phyloP scores from a whole-genome alignment of 148 eudicot species.

The Nyssa sinensis region DNA sequence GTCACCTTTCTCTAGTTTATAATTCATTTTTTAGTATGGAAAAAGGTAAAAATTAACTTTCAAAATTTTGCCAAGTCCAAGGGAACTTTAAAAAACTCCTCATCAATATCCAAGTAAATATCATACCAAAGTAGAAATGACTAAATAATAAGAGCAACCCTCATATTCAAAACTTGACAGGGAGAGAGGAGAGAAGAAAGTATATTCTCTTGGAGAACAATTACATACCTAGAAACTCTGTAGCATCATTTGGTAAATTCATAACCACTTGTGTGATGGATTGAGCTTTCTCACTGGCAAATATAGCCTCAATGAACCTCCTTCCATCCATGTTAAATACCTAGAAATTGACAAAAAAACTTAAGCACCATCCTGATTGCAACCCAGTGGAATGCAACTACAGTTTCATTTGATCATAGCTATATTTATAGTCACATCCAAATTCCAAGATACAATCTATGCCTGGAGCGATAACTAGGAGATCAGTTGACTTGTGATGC shows the following conservation, averaged over 20 bases:
- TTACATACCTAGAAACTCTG: constrained; percentile 72
- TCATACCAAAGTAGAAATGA: not conserved
- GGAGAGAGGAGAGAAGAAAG: not conserved
- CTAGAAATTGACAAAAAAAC: constrained; percentile 30
- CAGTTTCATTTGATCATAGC: not conserved
- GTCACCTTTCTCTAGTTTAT: not conserved
- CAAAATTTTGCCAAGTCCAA: not conserved
- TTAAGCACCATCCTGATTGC: not conserved
- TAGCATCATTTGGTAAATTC: constrained; percentile 92
- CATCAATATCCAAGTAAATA: not conserved
- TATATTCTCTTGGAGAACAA: not conserved
- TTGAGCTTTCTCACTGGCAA: constrained; percentile 45
- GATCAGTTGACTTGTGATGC: not conserved
- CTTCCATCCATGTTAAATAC: constrained; percentile 95
- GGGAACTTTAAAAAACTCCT: not conserved
- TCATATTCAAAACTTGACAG: not conserved
- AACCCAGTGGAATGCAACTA: not conserved
- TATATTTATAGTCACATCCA: not conserved
- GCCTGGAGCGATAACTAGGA: not conserved
- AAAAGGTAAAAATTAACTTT: not conserved
- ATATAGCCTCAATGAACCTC: constrained; percentile 73
- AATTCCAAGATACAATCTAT: too few relatives aligned
- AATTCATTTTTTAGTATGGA: not conserved
- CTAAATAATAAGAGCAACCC: not conserved
- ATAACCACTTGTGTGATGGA: constrained; percentile 85